Evolutionary conservation across 2,329 filamentous ascomycete species (phyloP), one percentile per base, ranked within the genome.

Genomic region (Curvularia eragrostidis): DNA sequence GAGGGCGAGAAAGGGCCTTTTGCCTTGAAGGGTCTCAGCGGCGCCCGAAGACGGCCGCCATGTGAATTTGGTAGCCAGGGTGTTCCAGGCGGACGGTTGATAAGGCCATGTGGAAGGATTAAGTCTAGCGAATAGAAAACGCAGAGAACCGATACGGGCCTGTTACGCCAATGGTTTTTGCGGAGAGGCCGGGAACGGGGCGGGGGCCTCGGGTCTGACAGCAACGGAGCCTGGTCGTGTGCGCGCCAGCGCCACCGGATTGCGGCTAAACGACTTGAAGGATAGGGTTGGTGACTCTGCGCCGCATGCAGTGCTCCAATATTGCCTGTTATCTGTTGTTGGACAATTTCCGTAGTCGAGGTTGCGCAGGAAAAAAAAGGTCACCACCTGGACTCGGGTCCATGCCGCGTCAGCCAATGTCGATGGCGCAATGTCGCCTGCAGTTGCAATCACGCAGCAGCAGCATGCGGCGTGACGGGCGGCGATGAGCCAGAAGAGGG

Each of bases 61-160:
- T 72, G 67, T 73, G 69, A 70, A 62, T 68, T 68, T 65, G 61
- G 59, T 58, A 61, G 61, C 65, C 67, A 57, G 71, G 69, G 65
- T 51, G 32, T 55, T 58, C 67, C 64, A 67, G 63, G 66, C 60
- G 52, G 61, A 54, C 57, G 63, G 61, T 54, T 67, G 71, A 74
- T 72, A 73, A 73, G 70, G 66, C 59, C 50, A 48, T 58, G 59
- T 54, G 48, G 57, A 48, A 57, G 55, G 51, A 34, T 42, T 56
- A 57, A 49, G 36, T 47, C 58, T 66, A 62, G 61, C 62, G 62
- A 63, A 62, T 54, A 52, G 54, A 48, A 55, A 54, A 59, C 54
- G 58, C 58, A 63, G 51, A 58, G 51, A 53, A 55, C 54, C 56
- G 47, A 55, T 57, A 54, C 55, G 43, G 52, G 42, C 46, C 28